Evolutionary conservation across 2,329 filamentous ascomycete species (phyloP), one percentile per base, ranked within the genome.

Genomic region (Beauveria scarabaeidicola): DNA sequence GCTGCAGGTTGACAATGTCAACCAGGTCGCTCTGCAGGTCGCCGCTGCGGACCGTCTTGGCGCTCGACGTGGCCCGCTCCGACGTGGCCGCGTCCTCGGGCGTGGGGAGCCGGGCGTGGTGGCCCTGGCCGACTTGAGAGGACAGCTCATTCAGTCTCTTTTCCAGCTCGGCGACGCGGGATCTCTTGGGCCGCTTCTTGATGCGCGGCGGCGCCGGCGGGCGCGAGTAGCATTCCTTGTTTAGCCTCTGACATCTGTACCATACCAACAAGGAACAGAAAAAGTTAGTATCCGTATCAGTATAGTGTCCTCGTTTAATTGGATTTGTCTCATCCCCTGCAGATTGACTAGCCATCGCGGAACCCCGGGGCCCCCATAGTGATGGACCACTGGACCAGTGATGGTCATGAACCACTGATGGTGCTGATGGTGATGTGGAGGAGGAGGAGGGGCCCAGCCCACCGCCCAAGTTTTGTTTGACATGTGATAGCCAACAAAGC

Each of bases 151-250:
- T 73, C 1, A 81, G 72, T 1, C 78, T 72, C 66, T 76, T 77
- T 67, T 81, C 78, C 11, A 81, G 72, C 67, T 80, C 78, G 19
- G 78, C 74, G 44, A 81, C 78, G 51, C 78, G 71, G 19, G 77
- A 80, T 17, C 77, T 71, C 67, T 77, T 79, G 46, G 74, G 73
- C 21, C 73, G 70, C 66, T 76, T 80, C 65, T 78, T 77, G 54
- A 73, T 71, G 48, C 78, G 74, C 3, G 78, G 75, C 54, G 78
- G 77, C 15, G 78, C 78, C 51, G 78, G 77, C 44, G 69, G 76
- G 62, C 80, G 77, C 5, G 73, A 74, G 44, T 75, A 69, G 67
- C 78, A 81, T 55, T 74, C 65, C 64, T 81, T 81, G 58, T 71
- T 68, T 5, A 81, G 72, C 13, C 78, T 75, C 61, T 78, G 70